Evolutionary conservation across 1,284 basidiomycete genomes (phyloP).

Genomic region (Austroboletus niveus): DNA sequence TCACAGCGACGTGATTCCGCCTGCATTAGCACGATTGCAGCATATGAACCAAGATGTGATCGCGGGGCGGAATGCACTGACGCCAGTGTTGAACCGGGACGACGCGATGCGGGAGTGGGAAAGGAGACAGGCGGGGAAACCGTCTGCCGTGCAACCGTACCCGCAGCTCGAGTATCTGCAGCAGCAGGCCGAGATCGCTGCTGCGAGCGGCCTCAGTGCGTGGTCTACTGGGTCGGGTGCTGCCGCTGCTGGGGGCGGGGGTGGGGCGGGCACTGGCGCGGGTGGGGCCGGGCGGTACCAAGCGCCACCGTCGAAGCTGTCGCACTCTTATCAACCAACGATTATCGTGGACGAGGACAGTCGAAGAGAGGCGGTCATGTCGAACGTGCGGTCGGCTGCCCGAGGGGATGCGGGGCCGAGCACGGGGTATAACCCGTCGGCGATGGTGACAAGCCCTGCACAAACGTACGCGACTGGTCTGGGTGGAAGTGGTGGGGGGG

Average conservation of each 20-base stretch:
- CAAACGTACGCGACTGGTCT: constrained; percentile 56
- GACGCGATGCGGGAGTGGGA: constrained; percentile 92
- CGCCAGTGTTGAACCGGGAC: constrained; percentile 86
- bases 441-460: constrained; percentile 68
- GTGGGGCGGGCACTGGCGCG: not conserved
- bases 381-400: constrained; percentile 70
- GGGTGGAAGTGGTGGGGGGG: not conserved
- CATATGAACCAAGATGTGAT: constrained; percentile 89
- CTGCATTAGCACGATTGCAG: constrained; percentile 83
- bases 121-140: constrained; percentile 70
- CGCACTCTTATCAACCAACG: constrained; percentile 57
- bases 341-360: constrained; percentile 64
- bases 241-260: not conserved
- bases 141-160: constrained; percentile 66
- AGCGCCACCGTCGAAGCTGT: constrained; percentile 64
- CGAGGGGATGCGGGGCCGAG: constrained; percentile 43
- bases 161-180: constrained; percentile 88
- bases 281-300: constrained; percentile 25
- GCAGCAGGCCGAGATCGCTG: constrained; percentile 86
- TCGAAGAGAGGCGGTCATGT: constrained; percentile 68
- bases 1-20: constrained; percentile 82
- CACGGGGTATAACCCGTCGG: constrained; percentile 45
- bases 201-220: constrained; percentile 52
- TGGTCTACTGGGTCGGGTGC: constrained; percentile 38
- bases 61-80: constrained; percentile 76